Base-by-base conservation (phyloP, 2,329 filamentous ascomycete species). In the Dendrostoma leiphaemia region DNA sequence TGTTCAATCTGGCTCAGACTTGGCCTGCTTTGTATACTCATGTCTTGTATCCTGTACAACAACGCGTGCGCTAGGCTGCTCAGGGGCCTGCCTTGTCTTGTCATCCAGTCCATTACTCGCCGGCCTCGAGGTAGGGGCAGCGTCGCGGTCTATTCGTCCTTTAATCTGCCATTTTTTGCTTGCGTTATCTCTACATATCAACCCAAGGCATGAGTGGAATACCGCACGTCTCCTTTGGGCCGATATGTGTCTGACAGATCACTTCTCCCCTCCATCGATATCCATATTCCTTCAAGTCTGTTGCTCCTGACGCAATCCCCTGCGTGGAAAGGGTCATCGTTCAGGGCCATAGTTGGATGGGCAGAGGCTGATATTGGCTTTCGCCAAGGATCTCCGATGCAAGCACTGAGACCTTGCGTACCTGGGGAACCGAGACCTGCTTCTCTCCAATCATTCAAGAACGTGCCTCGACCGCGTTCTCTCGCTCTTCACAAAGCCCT, bases 151-250 rank as follows among this genome's bases (percentile, higher is more conserved):
- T 19, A 24, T 15, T 29, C 21, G 17, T 35, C 15, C 47, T 57
- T 23, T 46, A 48, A 57, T 54, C 43, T 51, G 43, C 54, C 51
- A 57, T 17, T 57, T 54, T 38, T 44, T n/a, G n/a, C n/a, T n/a
- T n/a, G n/a, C n/a, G n/a, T n/a, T n/a, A n/a, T n/a, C n/a, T n/a
- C n/a, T n/a, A n/a, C n/a, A n/a, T n/a, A n/a, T n/a, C n/a, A n/a
- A n/a, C n/a, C n/a, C n/a, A n/a, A n/a, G n/a, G n/a, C n/a, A n/a
- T n/a, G n/a, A n/a, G n/a, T n/a, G n/a, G n/a, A n/a, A n/a, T n/a
- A n/a, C n/a, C n/a, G n/a, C n/a, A n/a, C n/a, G n/a, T n/a, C n/a
- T n/a, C n/a, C n/a, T n/a, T n/a, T n/a, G n/a, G n/a, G n/a, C n/a
- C n/a, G n/a, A n/a, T n/a, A n/a, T n/a, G n/a, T n/a, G n/a, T n/a